phyloP scores from a whole-genome alignment of 305 asterid species.

The Solanum aculeatissimum region DNA sequence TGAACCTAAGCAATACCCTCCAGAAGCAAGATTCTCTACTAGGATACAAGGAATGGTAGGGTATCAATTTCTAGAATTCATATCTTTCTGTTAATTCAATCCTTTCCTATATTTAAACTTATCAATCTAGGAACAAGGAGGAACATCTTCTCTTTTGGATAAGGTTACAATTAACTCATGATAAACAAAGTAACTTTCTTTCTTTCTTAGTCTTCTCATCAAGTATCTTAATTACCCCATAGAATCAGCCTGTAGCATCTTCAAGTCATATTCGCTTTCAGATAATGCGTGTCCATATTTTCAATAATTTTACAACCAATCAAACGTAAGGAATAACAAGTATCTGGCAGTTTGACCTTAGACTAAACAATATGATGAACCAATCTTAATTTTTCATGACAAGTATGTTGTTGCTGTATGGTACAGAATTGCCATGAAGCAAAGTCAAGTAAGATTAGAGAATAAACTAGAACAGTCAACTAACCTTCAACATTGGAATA shows the following conservation, averaged over 20 bases:
- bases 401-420: background rate
- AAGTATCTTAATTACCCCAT: background rate
- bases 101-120: background rate
- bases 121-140: background rate
- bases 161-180: background rate
- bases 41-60: too few species aligned
- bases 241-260: background rate
- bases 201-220: background rate
- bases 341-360: background rate
- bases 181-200: background rate
- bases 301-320: background rate
- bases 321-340: background rate
- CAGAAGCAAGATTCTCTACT: background rate
- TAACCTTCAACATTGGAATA: conserved; percentile 21
- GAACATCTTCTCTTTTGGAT: too few species aligned
- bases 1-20: background rate
- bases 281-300: background rate
- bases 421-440: background rate
- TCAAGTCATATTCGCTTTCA: background rate
- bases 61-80: too few species aligned
- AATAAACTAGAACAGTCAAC: background rate
- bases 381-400: background rate
- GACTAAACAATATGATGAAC: background rate
- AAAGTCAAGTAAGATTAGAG: background rate
- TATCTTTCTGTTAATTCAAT: background rate